A percentile compares a stretch with the other conserved stretches of the same genome.
Conservation (phyloP, 1,139 yeast genomes). For the Geotrichum klebahnii region DNA sequence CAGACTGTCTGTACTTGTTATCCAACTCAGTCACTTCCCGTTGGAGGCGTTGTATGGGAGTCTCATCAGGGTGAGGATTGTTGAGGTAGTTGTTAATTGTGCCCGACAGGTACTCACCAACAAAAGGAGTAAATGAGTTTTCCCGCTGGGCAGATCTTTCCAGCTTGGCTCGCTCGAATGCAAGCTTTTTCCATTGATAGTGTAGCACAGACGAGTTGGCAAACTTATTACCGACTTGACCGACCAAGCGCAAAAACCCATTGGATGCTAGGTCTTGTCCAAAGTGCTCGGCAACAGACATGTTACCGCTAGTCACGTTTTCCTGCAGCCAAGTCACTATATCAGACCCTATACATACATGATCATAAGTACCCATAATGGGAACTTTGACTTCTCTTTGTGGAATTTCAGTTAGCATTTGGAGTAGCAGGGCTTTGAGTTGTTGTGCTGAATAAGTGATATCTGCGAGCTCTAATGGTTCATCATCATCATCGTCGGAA, state of each 20-base stretch:
- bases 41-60: conserved; percentile 51
- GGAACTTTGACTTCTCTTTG: conserved; percentile 52
- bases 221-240: conserved; percentile 57
- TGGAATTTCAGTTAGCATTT: conserved; percentile 45
- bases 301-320: conserved; percentile 31
- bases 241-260: conserved; percentile 64
- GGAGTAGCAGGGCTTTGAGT: conserved; percentile 44
- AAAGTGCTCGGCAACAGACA: conserved; percentile 58
- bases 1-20: conserved; percentile 54
- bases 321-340: conserved; percentile 58
- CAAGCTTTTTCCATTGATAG: conserved; percentile 78
- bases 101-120: conserved; percentile 48
- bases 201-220: conserved; percentile 72
- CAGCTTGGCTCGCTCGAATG: conserved; percentile 58
- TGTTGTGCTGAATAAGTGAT: conserved; percentile 38
- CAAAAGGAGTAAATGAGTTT: conserved; percentile 24
- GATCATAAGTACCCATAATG: conserved; percentile 61
- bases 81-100: conserved; percentile 46
- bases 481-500: conserved; percentile 21
- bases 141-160: conserved; percentile 19
- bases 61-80: conserved; percentile 48
- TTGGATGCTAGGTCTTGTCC: conserved; percentile 70
- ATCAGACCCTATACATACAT: conserved; percentile 61
- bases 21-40: conserved; percentile 63
- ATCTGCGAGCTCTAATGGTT: conserved; percentile 37